Evolutionary conservation across 768 basidiomycete species (phyloP), one percentile per base, ranked within the genome.

Genomic region (Dacryopinax spathularia): DNA sequence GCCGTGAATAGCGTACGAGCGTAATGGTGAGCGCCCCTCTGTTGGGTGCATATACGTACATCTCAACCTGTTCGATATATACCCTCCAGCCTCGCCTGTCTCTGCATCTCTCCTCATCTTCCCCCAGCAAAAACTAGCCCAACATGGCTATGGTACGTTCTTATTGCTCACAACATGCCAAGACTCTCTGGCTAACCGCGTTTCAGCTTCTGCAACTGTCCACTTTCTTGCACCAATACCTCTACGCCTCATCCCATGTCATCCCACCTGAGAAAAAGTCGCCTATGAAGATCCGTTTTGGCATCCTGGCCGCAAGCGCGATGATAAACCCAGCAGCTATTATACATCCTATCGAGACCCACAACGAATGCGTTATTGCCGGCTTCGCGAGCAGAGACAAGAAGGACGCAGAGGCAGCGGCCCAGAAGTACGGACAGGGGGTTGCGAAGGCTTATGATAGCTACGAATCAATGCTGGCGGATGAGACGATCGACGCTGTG

Each of bases 321-420:
- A 65, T 65, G 64, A 62, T 65, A 44, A 39, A 65, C 43, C 36
- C 64, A 25, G 64, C 64, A 4, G 60, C 60, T 2, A 34, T 65
- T 16, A 34, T 65, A 9, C 60, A 60, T 7, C 64, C 64, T 1
- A 29, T 44, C 31, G 64, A 60, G 33, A 62, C 64, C 16, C 61
- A 65, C 39, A 36, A 61, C 25, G 64, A 62, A 25, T 34, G 56
- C 25, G 31, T 60, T 20, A 56, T 65, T 37, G 61, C 60, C 44
- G 64, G 34, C n/a, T 61, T 66, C 29, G 65, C 65, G 18, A 60
- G 62, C 31, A 44, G 62, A 18, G 65, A 66, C 29, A 34, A 31
- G 9, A 35, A 33, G 22, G 37, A 36, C 18, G 65, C 65, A 13
- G 31, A 63, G 37, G 41, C 60, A 20, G 36, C 39, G 36, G 65